A percentile compares a stretch with the other conserved stretches of the same genome.
phyloP scores from a whole-genome alignment of 1,139 yeast genomes.

The Yamadazyma spencermartinsiae region DNA sequence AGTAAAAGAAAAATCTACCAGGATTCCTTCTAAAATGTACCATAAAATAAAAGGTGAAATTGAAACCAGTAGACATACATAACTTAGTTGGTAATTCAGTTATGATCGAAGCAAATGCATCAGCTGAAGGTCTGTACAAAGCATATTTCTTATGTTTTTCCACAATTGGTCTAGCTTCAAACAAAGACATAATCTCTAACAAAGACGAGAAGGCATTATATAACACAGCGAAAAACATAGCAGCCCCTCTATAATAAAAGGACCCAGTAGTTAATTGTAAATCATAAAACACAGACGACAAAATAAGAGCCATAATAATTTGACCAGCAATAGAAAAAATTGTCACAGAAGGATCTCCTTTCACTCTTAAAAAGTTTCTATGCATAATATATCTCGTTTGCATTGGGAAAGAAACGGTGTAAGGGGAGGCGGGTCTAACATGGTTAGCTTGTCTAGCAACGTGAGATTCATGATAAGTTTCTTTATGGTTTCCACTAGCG shows the following conservation, averaged over 20 bases:
- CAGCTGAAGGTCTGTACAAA: constrained; percentile 67
- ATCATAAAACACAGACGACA: constrained; percentile 76
- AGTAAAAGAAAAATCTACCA: constrained; percentile 61
- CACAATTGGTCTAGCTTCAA: constrained; percentile 74
- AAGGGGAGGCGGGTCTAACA: constrained; percentile 56
- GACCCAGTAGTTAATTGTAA: constrained; percentile 41
- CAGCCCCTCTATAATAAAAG: constrained; percentile 68
- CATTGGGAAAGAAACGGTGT: constrained; percentile 62
- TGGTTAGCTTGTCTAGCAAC: constrained; percentile 58
- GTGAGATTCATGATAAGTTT: constrained; percentile 48
- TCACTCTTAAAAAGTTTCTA: constrained; percentile 63
- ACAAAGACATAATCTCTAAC: constrained; percentile 67
- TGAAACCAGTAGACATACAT: constrained; percentile 43
- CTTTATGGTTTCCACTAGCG: constrained; percentile 17
- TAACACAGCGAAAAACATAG: constrained; percentile 74
- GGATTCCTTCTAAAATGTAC: constrained; percentile 55
- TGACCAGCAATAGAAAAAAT: constrained; percentile 61
- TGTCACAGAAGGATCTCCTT: constrained; percentile 68
- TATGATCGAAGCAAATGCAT: constrained; percentile 57
- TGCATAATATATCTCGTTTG: constrained; percentile 61
- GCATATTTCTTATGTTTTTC: constrained; percentile 78
- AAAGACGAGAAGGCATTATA: constrained; percentile 76
- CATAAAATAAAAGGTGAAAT: constrained; percentile 56
- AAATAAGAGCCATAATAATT: constrained; percentile 68
- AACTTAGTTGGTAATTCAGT: constrained; percentile 60